Evolutionary conservation across 768 basidiomycete species (phyloP).

Genomic region (Serendipita vermifera): DNA sequence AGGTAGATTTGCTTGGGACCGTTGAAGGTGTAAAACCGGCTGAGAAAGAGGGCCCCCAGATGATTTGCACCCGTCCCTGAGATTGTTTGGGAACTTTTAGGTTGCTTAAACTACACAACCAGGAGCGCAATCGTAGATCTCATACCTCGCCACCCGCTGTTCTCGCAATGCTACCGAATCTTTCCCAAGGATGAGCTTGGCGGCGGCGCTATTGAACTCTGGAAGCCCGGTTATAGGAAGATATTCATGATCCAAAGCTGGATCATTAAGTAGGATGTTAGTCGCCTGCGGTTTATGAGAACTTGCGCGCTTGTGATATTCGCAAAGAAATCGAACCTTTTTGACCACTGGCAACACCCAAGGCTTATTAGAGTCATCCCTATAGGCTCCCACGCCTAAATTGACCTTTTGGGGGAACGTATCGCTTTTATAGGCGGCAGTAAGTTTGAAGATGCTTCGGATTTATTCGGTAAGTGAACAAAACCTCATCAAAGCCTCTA

Average conservation of each 20-base stretch:
- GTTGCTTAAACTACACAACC: neutral
- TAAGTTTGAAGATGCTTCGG: slow-evolving; percentile 76
- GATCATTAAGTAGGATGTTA: slow-evolving; percentile 50
- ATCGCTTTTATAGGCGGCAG: slow-evolving; percentile 79
- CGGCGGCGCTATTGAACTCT: slow-evolving; percentile 70
- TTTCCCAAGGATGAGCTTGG: slow-evolving; percentile 66
- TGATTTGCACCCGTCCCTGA: slow-evolving; percentile 96
- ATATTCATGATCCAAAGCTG: slow-evolving; percentile 78
- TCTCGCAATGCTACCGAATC: slow-evolving; percentile 58
- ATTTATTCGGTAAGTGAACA: slow-evolving; percentile 13
- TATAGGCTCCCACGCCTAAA: slow-evolving; percentile 85
- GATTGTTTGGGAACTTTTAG: slow-evolving; percentile 69
- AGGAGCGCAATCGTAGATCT: slow-evolving; percentile 5
- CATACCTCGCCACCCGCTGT: slow-evolving; percentile 47
- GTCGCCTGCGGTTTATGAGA: slow-evolving; percentile 43
- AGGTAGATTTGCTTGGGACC: slow-evolving; percentile 62
- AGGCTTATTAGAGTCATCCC: slow-evolving; percentile 75
- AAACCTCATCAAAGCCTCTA: neutral
- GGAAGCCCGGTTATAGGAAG: slow-evolving; percentile 81
- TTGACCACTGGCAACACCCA: slow-evolving; percentile 89
- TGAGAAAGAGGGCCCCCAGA: slow-evolving; percentile 76
- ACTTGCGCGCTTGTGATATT: neutral
- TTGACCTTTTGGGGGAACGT: slow-evolving; percentile 67
- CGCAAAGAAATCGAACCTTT: slow-evolving; percentile 39
- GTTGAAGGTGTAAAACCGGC: slow-evolving; percentile 61